Conservation (phyloP, 371 early-diverging fungal genomes). For the Phascolomyces articulosus region DNA sequence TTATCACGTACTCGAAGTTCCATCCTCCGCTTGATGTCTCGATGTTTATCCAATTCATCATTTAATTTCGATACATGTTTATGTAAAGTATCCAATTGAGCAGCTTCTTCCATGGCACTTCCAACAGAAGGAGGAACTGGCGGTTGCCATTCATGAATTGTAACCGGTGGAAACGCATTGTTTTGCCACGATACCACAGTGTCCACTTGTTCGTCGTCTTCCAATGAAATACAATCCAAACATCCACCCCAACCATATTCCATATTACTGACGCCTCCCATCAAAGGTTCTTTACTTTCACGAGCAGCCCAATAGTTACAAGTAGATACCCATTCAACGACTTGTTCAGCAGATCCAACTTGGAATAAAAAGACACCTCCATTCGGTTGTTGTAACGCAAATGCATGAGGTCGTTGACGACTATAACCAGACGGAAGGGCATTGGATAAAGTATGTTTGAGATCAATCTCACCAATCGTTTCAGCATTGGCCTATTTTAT, state of each 20-base stretch:
- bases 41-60: constrained; percentile 40
- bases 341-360: constrained; percentile 64
- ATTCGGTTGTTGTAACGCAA: constrained; percentile 82
- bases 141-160: constrained; percentile 37
- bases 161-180: constrained; percentile 2
- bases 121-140: constrained; percentile 37
- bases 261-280: constrained; percentile 82
- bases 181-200: not conserved
- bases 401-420: constrained; percentile 77
- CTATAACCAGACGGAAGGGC: constrained; percentile 87
- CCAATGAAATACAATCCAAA: constrained; percentile 35
- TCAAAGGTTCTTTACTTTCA: constrained; percentile 84
- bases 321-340: constrained; percentile 82
- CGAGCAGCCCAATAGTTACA: constrained; percentile 96
- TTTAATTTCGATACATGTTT: constrained; percentile 34
- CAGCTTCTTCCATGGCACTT: constrained; percentile 35
- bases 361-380: constrained; percentile 90
- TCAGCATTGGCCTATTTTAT: constrained; percentile 35
- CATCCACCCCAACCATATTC: constrained; percentile 92
- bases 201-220: not conserved
- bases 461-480: constrained; percentile 60
- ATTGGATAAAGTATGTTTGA: constrained; percentile 85
- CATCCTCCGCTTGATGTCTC: constrained; percentile 46
- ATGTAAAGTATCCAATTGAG: constrained; percentile 35
- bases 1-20: constrained; percentile 34